Evolutionary conservation across 108 stramenopile genomes (phyloP), one percentile per base, ranked within the genome.

Genomic region (Schizochytrium sp.): DNA sequence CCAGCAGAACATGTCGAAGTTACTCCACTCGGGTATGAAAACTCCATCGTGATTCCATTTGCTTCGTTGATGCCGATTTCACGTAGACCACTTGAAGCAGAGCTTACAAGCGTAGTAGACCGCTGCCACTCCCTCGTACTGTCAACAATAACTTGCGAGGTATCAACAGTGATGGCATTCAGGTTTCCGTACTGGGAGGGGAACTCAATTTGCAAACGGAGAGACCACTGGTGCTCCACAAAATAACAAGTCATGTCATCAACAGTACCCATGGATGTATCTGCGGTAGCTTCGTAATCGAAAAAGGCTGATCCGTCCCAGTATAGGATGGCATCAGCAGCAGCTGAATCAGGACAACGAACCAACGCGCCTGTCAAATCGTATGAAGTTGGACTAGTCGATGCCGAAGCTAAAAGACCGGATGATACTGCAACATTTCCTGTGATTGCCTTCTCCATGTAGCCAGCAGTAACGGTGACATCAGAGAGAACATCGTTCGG

Each of bases 401-500:
- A 1, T 5, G 50, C 28, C 12, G 50, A 0, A 5, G 45, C 0
- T n/a, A 83, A 19, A 5, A 3, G 1, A 38, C 0, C 47, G 45
- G 76, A 7, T 40, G 76, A 0, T 55, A 83, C 5, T n/a, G 3
- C 0, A 8, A 83, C 76, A n/a, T 10, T 83, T n/a, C 50, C 76
- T 15, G 76, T 49, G 28, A 83, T 83, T 17, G 55, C 47, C 4
- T 49, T 17, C 76, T 83, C 76, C 17, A 44, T 44, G n/a, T 88
- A 42, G 40, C 40, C 40, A 17, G 40, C 76, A 7, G 72, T 44
- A 45, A 89, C 88, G 56, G 46, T 89, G 12, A 61, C 59, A 42
- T 61, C 83, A 38, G 15, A 40, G 4, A 89, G 49, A 13, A 61
- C 89, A 55, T 53, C 53, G 64, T 89, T 87, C 49, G 89, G 89